These are phyloP conservation scores for Arachnopeziza araneosa DNA, from an alignment of 2,329 filamentous ascomycete genomes.

Conservation along the genomic window DNA sequence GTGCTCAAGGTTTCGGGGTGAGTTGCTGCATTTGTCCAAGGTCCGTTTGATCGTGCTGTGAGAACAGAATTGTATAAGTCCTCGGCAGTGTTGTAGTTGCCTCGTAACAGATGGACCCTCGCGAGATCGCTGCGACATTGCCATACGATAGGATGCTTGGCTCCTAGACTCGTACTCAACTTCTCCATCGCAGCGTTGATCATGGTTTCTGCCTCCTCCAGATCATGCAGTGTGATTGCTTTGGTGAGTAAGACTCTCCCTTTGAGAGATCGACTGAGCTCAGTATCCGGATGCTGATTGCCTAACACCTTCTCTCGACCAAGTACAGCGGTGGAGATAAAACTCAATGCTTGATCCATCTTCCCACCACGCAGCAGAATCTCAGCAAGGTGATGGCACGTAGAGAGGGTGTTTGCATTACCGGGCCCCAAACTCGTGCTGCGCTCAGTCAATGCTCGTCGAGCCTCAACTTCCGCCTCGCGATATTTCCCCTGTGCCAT, in stretches of 20 bases:
- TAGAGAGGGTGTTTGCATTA: constrained; percentile 20
- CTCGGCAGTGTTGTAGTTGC: constrained; percentile 22
- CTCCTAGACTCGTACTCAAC: constrained; percentile 14
- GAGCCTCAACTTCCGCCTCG: constrained; percentile 17
- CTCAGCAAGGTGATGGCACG: constrained; percentile 19
- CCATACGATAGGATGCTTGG: constrained; percentile 19
- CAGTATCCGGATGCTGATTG: constrained; percentile 20
- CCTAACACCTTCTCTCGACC: constrained; percentile 19
- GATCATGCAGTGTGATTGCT: constrained; percentile 16
- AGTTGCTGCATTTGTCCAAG: constrained; percentile 20
- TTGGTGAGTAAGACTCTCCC: constrained; percentile 17
- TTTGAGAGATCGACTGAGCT: constrained; percentile 20
- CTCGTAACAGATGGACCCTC: constrained; percentile 17
- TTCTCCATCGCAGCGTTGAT: constrained; percentile 15
- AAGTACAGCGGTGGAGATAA: constrained; percentile 17
- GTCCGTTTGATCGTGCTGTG: constrained; percentile 15
- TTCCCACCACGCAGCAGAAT: constrained; percentile 18
- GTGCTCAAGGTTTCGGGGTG: constrained; percentile 26
- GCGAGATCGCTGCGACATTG: constrained; percentile 21
- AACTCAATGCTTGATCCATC: constrained; percentile 18
- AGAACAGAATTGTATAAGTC: constrained; percentile 18
- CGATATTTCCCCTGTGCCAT: constrained; percentile 20
- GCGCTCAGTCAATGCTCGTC: constrained; percentile 18
- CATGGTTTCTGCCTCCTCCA: constrained; percentile 19
- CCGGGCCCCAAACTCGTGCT: constrained; percentile 15